Conservation (phyloP, 352 stramenopile genomes). For the Thalassiosira mediterranea region DNA sequence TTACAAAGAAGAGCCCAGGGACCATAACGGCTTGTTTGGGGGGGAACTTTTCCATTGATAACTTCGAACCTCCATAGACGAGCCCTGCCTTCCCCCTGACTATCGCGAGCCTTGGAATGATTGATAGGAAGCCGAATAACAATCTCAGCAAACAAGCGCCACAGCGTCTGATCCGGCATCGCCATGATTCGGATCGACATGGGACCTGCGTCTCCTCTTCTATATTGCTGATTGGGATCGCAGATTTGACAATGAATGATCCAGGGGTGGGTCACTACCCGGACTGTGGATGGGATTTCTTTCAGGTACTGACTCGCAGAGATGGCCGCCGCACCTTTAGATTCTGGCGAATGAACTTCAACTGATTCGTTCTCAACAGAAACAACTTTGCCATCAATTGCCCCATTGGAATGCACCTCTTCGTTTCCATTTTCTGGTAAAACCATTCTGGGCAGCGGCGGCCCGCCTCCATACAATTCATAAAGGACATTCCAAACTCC, state of each 20-base stretch:
- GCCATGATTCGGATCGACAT: slow-evolving; percentile 80
- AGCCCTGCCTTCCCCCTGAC: slow-evolving; percentile 60
- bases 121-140: slow-evolving; percentile 71
- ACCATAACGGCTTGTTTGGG: slow-evolving; percentile 55
- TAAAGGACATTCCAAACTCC: slow-evolving; percentile 84
- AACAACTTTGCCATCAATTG: slow-evolving; percentile 15
- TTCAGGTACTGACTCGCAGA: slow-evolving; percentile 23
- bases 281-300: slow-evolving; percentile 61
- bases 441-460: slow-evolving; percentile 78
- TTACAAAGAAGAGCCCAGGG: slow-evolving; percentile 79
- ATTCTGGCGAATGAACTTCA: slow-evolving; percentile 26
- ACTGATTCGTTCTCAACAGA: slow-evolving; percentile 38
- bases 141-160: slow-evolving; percentile 77
- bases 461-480: slow-evolving; percentile 82
- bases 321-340: not conserved
- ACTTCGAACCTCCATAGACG: slow-evolving; percentile 72
- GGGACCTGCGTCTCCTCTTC: slow-evolving; percentile 72
- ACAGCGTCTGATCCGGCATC: slow-evolving; percentile 79
- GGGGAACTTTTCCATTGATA: slow-evolving; percentile 33
- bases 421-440: slow-evolving; percentile 24
- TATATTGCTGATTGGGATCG: slow-evolving; percentile 80
- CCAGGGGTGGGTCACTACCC: slow-evolving; percentile 78
- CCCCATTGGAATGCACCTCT: slow-evolving; percentile 13
- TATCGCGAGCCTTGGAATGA: slow-evolving; percentile 60
- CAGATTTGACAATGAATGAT: slow-evolving; percentile 80